Percentiles rank a stretch among this genome's conserved stretches.
Conservation (phyloP, 75 land plant genomes). For the Sequoiadendron giganteum region DNA sequence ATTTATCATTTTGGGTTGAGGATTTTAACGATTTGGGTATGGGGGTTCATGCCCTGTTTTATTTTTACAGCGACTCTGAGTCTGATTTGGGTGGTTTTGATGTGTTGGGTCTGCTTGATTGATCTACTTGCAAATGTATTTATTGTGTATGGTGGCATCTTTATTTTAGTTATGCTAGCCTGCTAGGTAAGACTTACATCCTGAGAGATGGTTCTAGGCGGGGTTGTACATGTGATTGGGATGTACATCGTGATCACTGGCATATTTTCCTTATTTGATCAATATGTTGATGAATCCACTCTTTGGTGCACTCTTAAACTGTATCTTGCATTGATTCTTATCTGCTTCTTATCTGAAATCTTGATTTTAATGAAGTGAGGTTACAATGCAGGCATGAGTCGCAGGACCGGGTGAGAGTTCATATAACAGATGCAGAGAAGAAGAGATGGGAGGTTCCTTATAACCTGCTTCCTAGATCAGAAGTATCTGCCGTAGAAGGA, state of each 20-base stretch:
- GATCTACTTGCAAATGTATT: neutral
- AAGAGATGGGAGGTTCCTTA: constrained; percentile 85
- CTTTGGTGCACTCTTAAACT: too few relatives aligned
- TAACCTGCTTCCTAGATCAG: constrained; percentile 54
- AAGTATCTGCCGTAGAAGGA: constrained; percentile 16
- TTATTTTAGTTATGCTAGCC: neutral
- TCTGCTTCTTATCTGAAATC: neutral
- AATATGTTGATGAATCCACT: too few relatives aligned
- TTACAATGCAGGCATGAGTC: constrained; percentile 54
- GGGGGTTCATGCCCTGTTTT: too few relatives aligned
- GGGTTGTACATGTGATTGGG: neutral
- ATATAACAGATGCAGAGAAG: constrained; percentile 66
- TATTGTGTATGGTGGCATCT: neutral
- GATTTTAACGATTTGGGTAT: neutral
- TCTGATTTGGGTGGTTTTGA: too few relatives aligned
- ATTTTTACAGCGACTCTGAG: too few relatives aligned
- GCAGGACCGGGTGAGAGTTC: constrained; percentile 53
- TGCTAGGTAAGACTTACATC: neutral
- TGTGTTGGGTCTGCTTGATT: neutral
- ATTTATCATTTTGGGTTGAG: neutral
- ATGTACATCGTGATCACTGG: too few relatives aligned
- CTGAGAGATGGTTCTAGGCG: neutral
- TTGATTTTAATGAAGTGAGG: neutral
- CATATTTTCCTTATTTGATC: too few relatives aligned
- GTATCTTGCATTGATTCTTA: neutral